These are phyloP conservation scores for Aspergillus fumigatiaffinis DNA, from an alignment of 2,329 filamentous ascomycete genomes.

Conservation along the genomic window DNA sequence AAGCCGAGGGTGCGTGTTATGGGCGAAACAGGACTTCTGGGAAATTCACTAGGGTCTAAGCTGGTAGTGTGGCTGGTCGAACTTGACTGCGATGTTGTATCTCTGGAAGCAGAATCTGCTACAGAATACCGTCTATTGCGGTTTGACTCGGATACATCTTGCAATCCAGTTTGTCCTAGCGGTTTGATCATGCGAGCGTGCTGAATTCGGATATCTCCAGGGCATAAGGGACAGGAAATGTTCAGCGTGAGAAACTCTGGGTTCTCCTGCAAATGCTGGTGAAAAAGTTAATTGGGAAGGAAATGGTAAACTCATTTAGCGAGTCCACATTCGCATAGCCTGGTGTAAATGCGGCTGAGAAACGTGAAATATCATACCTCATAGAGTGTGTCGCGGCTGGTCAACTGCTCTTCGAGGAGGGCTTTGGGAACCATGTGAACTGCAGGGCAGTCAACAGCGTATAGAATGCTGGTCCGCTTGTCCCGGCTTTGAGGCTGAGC, in stretches of 20 bases:
- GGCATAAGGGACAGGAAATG: conserved; percentile 30
- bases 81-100: conserved; percentile 19
- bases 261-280: conserved; percentile 17
- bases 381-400: conserved; percentile 26
- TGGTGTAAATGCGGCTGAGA: neutral
- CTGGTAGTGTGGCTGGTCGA: conserved; percentile 22
- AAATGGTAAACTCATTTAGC: neutral
- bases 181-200: conserved; percentile 33
- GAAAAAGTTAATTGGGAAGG: neutral
- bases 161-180: conserved; percentile 22
- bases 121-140: conserved; percentile 14
- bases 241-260: conserved; percentile 17
- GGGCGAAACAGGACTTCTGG: conserved; percentile 15
- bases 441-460: conserved; percentile 33
- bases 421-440: conserved; percentile 29
- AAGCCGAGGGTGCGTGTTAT: conserved; percentile 6
- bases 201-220: conserved; percentile 27
- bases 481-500: neutral
- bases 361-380: conserved; percentile 21
- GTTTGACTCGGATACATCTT: conserved; percentile 13
- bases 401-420: conserved; percentile 29
- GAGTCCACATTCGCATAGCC: neutral
- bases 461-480: conserved; percentile 14
- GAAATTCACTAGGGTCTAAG: conserved; percentile 11
- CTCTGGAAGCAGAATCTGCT: conserved; percentile 13